Evolutionary conservation across 1,284 basidiomycete genomes (phyloP).

Genomic region (Pseudozyma flocculosa): DNA sequence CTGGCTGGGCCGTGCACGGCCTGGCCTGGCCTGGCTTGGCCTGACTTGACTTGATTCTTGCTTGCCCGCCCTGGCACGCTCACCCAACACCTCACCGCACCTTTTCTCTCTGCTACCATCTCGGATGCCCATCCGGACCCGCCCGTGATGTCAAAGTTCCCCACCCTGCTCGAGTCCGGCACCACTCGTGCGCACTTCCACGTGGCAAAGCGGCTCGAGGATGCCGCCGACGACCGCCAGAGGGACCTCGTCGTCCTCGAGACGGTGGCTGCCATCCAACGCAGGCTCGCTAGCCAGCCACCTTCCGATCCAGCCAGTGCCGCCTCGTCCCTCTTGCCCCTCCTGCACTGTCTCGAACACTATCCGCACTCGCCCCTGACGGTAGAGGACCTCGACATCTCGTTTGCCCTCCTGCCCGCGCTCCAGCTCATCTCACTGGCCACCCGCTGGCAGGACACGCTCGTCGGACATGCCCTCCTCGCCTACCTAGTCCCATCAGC

Average conservation of each 20-base stretch:
- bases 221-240: constrained; percentile 1
- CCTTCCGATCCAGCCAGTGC: constrained; percentile 10
- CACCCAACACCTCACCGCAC: too few relatives aligned
- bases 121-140: too few relatives aligned
- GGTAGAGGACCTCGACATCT: constrained; percentile 4
- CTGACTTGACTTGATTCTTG: too few relatives aligned
- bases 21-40: too few relatives aligned
- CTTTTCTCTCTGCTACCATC: too few relatives aligned
- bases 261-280: constrained; percentile 10
- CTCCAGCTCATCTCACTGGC: constrained; percentile 28
- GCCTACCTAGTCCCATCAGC: constrained; percentile 3
- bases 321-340: constrained; percentile 12
- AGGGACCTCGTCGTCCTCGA: constrained; percentile 15
- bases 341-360: constrained; percentile 25
- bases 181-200: constrained; percentile 36
- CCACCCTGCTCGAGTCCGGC: constrained; percentile 37
- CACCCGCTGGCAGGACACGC: constrained; percentile 18
- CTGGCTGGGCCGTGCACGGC: too few relatives aligned
- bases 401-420: constrained; percentile 30
- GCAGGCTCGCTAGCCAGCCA: constrained; percentile 4
- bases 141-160: too few relatives aligned
- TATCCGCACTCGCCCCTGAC: constrained; percentile 10
- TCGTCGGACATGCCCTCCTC: constrained; percentile 24
- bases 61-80: too few relatives aligned
- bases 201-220: constrained; percentile 31